Conservation (phyloP, 345 rosid species). For the Eucalyptus curtisii region DNA sequence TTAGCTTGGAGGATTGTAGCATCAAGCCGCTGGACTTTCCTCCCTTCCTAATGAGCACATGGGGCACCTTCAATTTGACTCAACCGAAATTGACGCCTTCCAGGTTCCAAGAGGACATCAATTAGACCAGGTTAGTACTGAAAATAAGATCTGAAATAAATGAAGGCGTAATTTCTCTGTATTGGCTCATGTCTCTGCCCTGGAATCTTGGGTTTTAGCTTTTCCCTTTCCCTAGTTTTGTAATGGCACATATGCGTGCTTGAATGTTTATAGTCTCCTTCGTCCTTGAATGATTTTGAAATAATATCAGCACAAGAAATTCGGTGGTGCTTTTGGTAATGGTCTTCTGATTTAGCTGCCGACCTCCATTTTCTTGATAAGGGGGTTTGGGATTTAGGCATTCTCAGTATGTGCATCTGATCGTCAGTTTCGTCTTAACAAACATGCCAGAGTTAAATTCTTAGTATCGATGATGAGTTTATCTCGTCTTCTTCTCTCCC, state of each 20-base stretch:
- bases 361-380: no score
- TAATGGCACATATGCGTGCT: background rate
- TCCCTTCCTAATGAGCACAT: background rate
- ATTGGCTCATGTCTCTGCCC: background rate
- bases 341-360: no score
- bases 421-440: no score
- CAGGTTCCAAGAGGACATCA: background rate
- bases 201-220: background rate
- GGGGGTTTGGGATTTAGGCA: no score
- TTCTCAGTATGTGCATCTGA: no score
- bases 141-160: background rate
- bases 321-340: fast-evolving
- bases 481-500: no score
- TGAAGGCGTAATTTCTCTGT: background rate
- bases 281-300: no score
- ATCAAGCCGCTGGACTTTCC: background rate
- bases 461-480: no score
- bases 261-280: background rate
- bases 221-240: background rate
- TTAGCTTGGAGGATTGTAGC: background rate
- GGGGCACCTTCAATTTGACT: background rate
- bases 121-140: background rate
- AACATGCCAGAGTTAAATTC: no score
- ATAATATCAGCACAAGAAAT: no score
- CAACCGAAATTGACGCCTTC: background rate